Base-by-base conservation (phyloP, 257 asterid species). In the Prunella vulgaris region DNA sequence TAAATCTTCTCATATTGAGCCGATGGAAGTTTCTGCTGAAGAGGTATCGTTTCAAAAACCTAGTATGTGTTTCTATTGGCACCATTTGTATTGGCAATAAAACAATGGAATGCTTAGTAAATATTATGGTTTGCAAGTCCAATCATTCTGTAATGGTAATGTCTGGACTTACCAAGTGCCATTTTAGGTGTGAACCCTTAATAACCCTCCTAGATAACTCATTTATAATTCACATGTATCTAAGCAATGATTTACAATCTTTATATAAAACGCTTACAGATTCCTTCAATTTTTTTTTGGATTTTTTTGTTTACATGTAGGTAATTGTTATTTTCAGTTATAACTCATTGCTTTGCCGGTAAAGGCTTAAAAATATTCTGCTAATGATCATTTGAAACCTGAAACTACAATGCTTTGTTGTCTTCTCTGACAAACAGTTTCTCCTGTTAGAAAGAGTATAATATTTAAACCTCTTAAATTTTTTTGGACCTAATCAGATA, bases 11-110 rank as follows among this genome's bases (percentile, higher is more conserved):
- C 79, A 77, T 68, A 64, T 68, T 62, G 79, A 78, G 74, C 72
- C 74, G 10, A 86, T 77, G 78, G 88, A 86, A 78, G 77, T 81
- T 82, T 80, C 77, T 18, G 74, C 68, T 28, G 82, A 89, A 81
- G 90, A 82, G 93, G 99, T 93, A 80, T 67, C 38, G 56, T 60
- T 17, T 20, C 66, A 14, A 54, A 56, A 40, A 54, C 51, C 24
- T 70, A 33, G 35, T 49, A 15, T 67, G 32, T 68, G 17, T 13
- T 71, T 54, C 54, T 53, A 51, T 54, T 12, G 4, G 52, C 64
- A 27, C 74, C 66, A n/a, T 62, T 38, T 28, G 24, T 44, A 68
- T n/a, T 38, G 38, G 24, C 32, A 25, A 25, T 35, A 7, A 13
- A 38, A 28, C 10, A 30, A 13, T 14, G 28, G 8, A 21, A 64